Percentiles rank a stretch among this genome's conserved stretches.
These are phyloP conservation scores for Zoysia matrella DNA, from an alignment of 202 grass and related monocot genomes.

Conservation along the genomic window DNA sequence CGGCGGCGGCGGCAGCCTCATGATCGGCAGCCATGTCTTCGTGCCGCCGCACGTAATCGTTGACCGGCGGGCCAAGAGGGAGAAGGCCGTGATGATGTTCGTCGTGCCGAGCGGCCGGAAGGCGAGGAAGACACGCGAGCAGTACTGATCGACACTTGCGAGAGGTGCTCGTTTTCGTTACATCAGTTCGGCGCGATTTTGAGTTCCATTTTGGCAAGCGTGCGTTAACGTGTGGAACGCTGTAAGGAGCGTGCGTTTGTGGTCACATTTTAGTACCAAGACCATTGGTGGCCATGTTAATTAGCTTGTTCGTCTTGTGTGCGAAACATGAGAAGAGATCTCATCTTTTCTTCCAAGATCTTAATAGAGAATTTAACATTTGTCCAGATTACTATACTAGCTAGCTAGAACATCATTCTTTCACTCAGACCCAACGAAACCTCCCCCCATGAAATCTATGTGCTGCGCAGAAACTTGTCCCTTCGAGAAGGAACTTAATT, in stretches of 20 bases:
- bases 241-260: background rate
- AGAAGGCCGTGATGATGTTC: conserved; percentile 37
- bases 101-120: conserved; percentile 25
- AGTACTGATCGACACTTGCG: background rate
- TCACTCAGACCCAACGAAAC: background rate
- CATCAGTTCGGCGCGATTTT: background rate
- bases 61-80: conserved; percentile 41
- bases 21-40: conserved; percentile 43
- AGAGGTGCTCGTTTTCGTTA: background rate
- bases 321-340: background rate
- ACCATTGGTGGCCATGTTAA: background rate
- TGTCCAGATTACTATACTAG: background rate
- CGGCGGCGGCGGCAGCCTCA: conserved; percentile 19
- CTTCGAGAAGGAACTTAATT: background rate
- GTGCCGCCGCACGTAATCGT: conserved; percentile 53
- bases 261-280: background rate
- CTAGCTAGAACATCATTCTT: background rate
- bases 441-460: background rate
- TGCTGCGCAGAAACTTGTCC: background rate
- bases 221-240: conserved; percentile 7
- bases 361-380: background rate
- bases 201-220: conserved; percentile 23
- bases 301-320: background rate
- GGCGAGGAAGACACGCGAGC: conserved; percentile 29
- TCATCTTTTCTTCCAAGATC: background rate